These are phyloP conservation scores for Ceratobasidium sp. DNA, from an alignment of 1,284 basidiomycete species.

Conservation along the genomic window DNA sequence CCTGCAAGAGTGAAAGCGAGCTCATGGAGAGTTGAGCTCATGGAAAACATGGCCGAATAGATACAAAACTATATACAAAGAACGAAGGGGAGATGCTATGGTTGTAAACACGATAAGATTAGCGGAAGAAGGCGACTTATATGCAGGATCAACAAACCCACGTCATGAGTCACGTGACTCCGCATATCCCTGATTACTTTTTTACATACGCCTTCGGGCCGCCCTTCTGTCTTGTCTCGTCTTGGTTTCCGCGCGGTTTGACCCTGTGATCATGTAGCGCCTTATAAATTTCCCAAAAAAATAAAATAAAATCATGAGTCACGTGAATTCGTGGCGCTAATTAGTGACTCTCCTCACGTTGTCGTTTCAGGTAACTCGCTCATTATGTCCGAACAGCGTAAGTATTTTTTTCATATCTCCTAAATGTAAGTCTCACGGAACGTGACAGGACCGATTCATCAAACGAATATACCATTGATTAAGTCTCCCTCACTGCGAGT, in stretches of 20 bases:
- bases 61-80: slow-evolving; percentile 32
- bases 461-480: slow-evolving; percentile 79
- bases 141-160: slow-evolving; percentile 29
- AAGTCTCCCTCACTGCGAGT: slow-evolving; percentile 92
- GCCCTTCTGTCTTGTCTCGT: too few relatives aligned
- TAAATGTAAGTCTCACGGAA: neutral
- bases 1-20: slow-evolving; percentile 17
- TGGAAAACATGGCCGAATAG: slow-evolving; percentile 17
- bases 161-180: slow-evolving; percentile 26
- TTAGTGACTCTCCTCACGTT: slow-evolving; percentile 16
- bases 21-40: slow-evolving; percentile 6
- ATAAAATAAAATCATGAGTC: too few relatives aligned
- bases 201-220: too few relatives aligned
- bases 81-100: slow-evolving; percentile 1
- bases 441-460: slow-evolving; percentile 17
- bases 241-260: too few relatives aligned
- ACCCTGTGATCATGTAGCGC: too few relatives aligned
- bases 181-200: too few relatives aligned
- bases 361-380: slow-evolving; percentile 9
- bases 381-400: slow-evolving; percentile 40
- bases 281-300: too few relatives aligned
- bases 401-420: neutral
- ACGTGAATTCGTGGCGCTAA: slow-evolving; percentile 33
- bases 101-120: neutral
- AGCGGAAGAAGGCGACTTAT: slow-evolving; percentile 12